Percentiles rank a stretch among this genome's conserved stretches.
Conservation (phyloP, 192 early-diverging fungal species). For the Martensiomyces pterosporus region DNA sequence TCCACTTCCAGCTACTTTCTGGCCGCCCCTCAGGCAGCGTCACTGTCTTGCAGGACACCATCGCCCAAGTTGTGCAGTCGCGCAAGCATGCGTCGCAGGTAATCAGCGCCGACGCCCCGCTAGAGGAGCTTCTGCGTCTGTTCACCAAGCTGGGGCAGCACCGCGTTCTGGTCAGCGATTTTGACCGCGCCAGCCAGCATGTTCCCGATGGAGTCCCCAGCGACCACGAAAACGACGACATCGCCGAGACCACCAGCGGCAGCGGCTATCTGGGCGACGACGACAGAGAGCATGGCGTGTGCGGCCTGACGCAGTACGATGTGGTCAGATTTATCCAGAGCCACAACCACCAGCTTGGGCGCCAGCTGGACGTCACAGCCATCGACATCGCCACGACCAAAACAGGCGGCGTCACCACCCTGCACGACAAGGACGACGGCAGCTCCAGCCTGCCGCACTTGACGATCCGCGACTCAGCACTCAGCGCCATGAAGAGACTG, state of each 20-base stretch:
- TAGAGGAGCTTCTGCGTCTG: conserved; percentile 33
- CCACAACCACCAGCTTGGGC: conserved; percentile 45
- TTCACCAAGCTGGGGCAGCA: conserved; percentile 36
- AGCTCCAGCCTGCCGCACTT: conserved; percentile 5
- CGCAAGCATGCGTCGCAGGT: conserved; percentile 43
- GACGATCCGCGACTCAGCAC: conserved; percentile 37
- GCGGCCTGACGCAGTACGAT: conserved; percentile 48
- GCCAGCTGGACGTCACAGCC: conserved; percentile 14
- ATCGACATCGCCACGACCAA: conserved; percentile 8
- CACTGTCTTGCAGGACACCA: conserved; percentile 26
- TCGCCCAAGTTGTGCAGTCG: conserved; percentile 35
- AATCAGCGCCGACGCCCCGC: conserved; percentile 23
- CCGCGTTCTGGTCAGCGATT: conserved; percentile 32
- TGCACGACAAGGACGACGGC: too few species aligned
- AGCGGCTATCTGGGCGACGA: neutral
- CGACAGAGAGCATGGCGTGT: conserved; percentile 8
- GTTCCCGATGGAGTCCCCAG: conserved; percentile 26
- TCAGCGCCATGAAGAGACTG: conserved; percentile 25
- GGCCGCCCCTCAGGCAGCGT: conserved; percentile 29
- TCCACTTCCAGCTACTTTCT: conserved; percentile 37
- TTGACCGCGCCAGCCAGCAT: neutral
- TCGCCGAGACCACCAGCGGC: too few species aligned
- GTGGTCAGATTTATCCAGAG: conserved; percentile 48
- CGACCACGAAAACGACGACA: neutral
- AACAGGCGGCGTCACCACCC: neutral